Base-by-base conservation (phyloP, 306 rosid species). In the Bauhinia variegata region DNA sequence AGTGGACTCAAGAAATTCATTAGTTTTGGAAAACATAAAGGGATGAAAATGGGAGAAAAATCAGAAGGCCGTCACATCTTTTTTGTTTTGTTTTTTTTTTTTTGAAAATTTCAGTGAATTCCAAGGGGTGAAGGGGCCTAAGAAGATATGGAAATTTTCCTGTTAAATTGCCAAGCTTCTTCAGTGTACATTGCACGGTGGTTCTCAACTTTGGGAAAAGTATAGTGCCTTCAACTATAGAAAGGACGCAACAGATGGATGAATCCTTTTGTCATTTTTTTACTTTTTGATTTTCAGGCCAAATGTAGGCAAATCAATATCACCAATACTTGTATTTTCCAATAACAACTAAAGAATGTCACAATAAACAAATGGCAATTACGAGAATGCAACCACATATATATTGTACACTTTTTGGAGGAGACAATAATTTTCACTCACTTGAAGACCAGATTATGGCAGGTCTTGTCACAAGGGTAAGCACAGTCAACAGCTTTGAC, bases 381-480 rank as follows among this genome's bases (percentile, higher is more conserved):
- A 54, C 69, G 44, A 37, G 48, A 15, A 54, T 37, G 57, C 67
- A 65, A 53, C 6, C 32, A 23, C 28, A 23, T 23, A 23, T 23
- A 54, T 47, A 54, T 19, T 32, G 59, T 34, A 61, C 36, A 16
- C 44, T 43, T 12, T 47, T 18, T 23, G 58, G 80, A 66, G 70
- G 55, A 51, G 55, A 28, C 48, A 75, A 58, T 60, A 44, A 71
- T 49, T 80, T 64, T 31, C 79, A 80, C 92, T 91, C 92, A 86
- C 84, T 88, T 79, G 83, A 83, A 83, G 63, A 79, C 86, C 70
- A 87, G 79, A 72, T 89, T 78, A 75, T 91, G 97, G 78, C 96
- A 91, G 69, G 90, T 86, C 6, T 57, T 87, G 87, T 88, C 97
- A 72, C 97, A 91, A 19, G 97, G 96, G 67, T 88, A 88, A 59